Conservation (phyloP, 495 filamentous ascomycete species). For the Annulohypoxylon moriforme region DNA sequence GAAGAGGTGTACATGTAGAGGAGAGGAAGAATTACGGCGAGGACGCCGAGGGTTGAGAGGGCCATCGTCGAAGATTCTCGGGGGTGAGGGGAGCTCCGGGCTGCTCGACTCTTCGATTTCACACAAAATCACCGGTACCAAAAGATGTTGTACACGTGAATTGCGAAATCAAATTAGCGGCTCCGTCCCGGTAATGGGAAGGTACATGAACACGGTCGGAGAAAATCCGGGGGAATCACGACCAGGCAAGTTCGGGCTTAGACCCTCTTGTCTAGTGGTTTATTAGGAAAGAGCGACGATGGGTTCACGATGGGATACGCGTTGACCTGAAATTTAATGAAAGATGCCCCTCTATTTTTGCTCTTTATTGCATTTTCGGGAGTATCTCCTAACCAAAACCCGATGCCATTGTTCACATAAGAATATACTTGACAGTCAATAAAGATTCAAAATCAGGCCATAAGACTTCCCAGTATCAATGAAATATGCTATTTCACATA, state of each 20-base stretch:
- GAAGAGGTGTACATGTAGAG: constrained; percentile 71
- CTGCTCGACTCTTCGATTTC: neutral
- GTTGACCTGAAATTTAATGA: constrained; percentile 8
- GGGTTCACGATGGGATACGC: constrained; percentile 1
- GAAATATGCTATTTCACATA: neutral
- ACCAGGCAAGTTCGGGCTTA: constrained; percentile 5
- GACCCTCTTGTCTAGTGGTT: neutral
- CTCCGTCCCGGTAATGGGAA: neutral
- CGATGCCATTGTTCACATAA: neutral
- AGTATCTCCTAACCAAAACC: neutral
- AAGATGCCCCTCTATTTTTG: constrained; percentile 4
- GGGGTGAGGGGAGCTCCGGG: neutral
- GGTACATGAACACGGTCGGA: neutral
- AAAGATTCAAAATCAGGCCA: too few relatives aligned
- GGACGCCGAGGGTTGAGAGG: constrained; percentile 49
- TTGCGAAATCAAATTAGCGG: too few relatives aligned
- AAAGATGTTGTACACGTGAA: neutral
- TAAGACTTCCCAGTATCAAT: too few relatives aligned
- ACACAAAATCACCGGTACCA: neutral
- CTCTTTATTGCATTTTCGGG: neutral
- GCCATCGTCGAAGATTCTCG: neutral
- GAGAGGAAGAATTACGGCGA: constrained; percentile 68
- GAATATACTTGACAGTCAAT: neutral
- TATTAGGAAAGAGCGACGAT: constrained; percentile 27
- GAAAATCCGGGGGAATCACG: constrained; percentile 1